Base-by-base conservation (phyloP, 139 green algal genomes). In the Cymbomonas tetramitiformis region DNA sequence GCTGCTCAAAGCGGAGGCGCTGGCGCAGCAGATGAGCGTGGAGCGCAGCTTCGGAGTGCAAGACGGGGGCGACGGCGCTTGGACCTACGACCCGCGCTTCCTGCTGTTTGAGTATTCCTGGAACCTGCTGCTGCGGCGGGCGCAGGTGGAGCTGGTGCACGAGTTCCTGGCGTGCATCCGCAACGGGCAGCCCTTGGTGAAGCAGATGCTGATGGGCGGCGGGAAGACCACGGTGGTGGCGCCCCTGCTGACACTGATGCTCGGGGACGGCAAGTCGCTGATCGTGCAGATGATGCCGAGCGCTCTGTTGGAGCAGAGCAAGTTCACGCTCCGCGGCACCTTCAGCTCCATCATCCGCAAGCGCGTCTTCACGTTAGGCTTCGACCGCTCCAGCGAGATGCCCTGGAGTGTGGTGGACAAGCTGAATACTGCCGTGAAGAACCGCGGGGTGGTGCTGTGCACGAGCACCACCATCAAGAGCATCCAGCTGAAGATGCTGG, bases 201-300 rank as follows among this genome's bases (percentile, higher is more conserved):
- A 58, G 23, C 62, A 70, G 46, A 58, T 70, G 51, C 58, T 70
- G 53, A 70, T 70, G 62, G 62, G 62, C 26, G 62, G 52, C 15
- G 62, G 62, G 52, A 70, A 70, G 48, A 70, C 62, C 1, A 70
- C 62, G 5, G 62, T 70, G 8, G 46, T 70, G n/a, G 46, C 38
- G 26, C 62, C 62, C 9, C 39, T 70, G 25, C 62, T 70, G 1
- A 54, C 49, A 12, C 56, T 64, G 18, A 43, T 70, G 25, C 62
- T 70, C 24, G 62, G 33, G 0, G 56, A 49, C 24, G 30, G 48
- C 8, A 51, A 38, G 6, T 46, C 40, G 8, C 29, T 55, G 12
- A 39, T 66, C 15, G 30, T n/a, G 4, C 58, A 66, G 38, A 49
- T 56, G 26, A 49, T 66, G 1, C 58, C 58, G 32, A 26, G 47